A percentile compares a stretch with the other conserved stretches of the same genome.
Evolutionary conservation across 495 filamentous ascomycete genomes (phyloP).

Genomic region (Evansstolkia leycettana): DNA sequence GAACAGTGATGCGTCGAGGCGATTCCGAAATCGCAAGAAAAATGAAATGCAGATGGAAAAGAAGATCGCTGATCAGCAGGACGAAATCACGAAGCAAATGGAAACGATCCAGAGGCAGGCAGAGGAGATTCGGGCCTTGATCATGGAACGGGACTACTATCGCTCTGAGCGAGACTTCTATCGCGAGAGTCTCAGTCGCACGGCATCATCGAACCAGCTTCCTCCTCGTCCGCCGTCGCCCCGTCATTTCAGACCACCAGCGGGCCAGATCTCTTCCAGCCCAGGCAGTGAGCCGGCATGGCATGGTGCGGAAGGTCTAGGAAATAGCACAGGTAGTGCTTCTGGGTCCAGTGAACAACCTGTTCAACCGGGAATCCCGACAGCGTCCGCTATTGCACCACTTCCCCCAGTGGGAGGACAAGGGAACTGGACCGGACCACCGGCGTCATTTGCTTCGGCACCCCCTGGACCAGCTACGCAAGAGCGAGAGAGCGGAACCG

Average conservation of each 20-base stretch:
- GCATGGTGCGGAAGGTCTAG: constrained; percentile 3
- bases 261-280: neutral
- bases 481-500: neutral
- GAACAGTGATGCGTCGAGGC: constrained; percentile 84
- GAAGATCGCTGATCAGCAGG: constrained; percentile 43
- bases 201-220: constrained; percentile 30
- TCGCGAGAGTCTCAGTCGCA: constrained; percentile 46
- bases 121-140: constrained; percentile 42
- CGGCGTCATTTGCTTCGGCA: too few species aligned
- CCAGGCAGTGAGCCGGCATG: constrained; percentile 1
- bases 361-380: neutral
- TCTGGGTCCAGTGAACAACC: neutral
- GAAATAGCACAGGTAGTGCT: neutral
- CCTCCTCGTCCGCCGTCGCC: constrained; percentile 33
- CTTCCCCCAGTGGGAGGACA: too few species aligned
- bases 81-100: constrained; percentile 44
- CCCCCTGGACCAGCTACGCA: neutral
- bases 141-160: constrained; percentile 43
- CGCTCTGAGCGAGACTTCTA: constrained; percentile 51
- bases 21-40: constrained; percentile 84
- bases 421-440: too few species aligned
- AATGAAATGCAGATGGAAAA: constrained; percentile 68
- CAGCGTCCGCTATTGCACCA: neutral
- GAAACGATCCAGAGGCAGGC: constrained; percentile 43
- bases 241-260: constrained; percentile 1